A percentile compares a stretch with the other conserved stretches of the same genome.
Conservation (phyloP, 2,329 filamentous ascomycete species). For the Fusarium nelsonii region DNA sequence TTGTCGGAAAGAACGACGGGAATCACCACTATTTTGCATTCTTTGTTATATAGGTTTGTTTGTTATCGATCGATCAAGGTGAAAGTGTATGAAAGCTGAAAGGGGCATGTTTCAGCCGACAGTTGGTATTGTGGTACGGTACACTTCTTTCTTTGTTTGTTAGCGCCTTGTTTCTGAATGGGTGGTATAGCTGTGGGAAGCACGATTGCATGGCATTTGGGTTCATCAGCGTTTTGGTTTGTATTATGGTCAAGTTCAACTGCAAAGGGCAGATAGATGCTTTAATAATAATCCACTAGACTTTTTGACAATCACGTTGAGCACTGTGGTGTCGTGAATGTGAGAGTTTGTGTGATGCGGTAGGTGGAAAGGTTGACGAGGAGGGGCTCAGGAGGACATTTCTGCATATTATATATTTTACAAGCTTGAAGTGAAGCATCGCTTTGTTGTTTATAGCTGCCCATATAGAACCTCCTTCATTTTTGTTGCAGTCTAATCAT, state of each 20-base stretch:
- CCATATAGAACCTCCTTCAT: too few species aligned
- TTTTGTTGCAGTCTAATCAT: not conserved
- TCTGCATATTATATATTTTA: not conserved
- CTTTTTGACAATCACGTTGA: not conserved
- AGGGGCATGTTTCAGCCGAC: conserved; percentile 8
- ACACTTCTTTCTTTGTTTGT: conserved; percentile 9
- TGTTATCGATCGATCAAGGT: not conserved
- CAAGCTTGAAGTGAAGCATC: not conserved
- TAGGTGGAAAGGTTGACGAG: not conserved
- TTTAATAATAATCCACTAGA: not conserved
- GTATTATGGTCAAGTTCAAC: conserved; percentile 10
- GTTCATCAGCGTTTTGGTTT: conserved; percentile 1
- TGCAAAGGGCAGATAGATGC: not conserved
- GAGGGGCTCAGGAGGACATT: not conserved
- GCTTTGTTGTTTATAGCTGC: not conserved
- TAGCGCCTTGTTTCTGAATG: conserved; percentile 13
- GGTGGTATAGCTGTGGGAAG: not conserved
- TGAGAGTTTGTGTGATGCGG: not conserved
- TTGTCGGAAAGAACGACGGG: not conserved
- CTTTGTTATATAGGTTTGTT: conserved; percentile 9
- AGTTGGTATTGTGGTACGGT: conserved; percentile 3
- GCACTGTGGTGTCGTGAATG: not conserved
- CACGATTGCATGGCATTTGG: not conserved
- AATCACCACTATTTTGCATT: not conserved
- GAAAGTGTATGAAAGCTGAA: conserved; percentile 12